phyloP scores from a whole-genome alignment of 192 early-diverging fungal species.

The Borealophlyctis nickersoniae region DNA sequence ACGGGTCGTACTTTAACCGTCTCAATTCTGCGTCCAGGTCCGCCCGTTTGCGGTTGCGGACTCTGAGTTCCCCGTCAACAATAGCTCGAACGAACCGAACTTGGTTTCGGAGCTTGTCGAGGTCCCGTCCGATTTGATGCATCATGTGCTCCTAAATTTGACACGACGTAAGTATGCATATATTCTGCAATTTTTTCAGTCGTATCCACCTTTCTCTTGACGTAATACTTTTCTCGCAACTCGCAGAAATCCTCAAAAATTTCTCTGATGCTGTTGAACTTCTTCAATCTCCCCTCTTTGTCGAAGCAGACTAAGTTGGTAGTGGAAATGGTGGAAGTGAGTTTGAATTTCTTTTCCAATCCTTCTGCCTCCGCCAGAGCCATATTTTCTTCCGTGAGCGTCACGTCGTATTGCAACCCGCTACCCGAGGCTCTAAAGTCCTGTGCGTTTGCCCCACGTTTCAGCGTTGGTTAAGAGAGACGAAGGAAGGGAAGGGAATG shows the following conservation, averaged over 20 bases:
- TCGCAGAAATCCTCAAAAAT: constrained; percentile 88
- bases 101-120: constrained; percentile 66
- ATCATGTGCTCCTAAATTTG: constrained; percentile 23
- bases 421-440: too few species aligned
- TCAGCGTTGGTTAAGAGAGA: too few species aligned
- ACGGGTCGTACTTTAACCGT: constrained; percentile 60
- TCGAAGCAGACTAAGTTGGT: constrained; percentile 96
- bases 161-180: not conserved
- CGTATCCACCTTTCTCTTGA: constrained; percentile 74
- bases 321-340: constrained; percentile 67
- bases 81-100: constrained; percentile 88
- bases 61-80: constrained; percentile 74
- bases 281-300: constrained; percentile 75
- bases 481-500: too few species aligned
- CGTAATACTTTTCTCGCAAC: constrained; percentile 78
- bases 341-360: constrained; percentile 79
- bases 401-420: constrained; percentile 69
- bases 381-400: constrained; percentile 66
- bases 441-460: too few species aligned
- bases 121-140: constrained; percentile 24
- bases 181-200: constrained; percentile 10
- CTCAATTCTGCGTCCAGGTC: constrained; percentile 74
- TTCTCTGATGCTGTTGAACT: constrained; percentile 71
- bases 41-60: constrained; percentile 82
- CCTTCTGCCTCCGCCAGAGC: constrained; percentile 70